Conservation (phyloP, 495 filamentous ascomycete genomes). For the Lasiosphaeriaceae sp. region DNA sequence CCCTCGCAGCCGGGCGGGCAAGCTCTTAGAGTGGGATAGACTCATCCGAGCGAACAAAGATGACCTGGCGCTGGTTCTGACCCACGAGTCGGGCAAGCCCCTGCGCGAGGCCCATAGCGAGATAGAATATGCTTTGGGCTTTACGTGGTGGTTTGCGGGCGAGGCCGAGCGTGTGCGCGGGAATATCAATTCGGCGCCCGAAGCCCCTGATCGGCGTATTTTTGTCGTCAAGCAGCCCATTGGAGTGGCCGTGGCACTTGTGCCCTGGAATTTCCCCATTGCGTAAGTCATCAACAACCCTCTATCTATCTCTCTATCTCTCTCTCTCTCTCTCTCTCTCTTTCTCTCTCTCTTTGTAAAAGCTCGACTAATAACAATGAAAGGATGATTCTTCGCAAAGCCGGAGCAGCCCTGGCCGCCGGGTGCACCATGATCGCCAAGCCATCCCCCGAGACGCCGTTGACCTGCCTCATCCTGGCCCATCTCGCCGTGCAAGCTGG, state of each 20-base stretch:
- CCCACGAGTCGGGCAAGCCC: constrained; percentile 56
- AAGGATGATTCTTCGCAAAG: constrained; percentile 37
- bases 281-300: constrained; percentile 20
- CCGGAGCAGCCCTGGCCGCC: constrained; percentile 34
- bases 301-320: too few species aligned
- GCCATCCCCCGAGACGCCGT: constrained; percentile 62
- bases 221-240: constrained; percentile 31
- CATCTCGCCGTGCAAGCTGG: constrained; percentile 57
- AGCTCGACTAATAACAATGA: too few species aligned
- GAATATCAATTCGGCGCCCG: constrained; percentile 44
- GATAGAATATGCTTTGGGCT: constrained; percentile 50
- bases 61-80: constrained; percentile 64
- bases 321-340: too few species aligned
- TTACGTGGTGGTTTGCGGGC: constrained; percentile 60
- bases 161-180: constrained; percentile 55
- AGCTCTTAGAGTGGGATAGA: neutral
- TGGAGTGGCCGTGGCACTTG: constrained; percentile 34
- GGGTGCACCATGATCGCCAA: constrained; percentile 52
- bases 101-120: constrained; percentile 53
- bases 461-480: constrained; percentile 52
- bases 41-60: neutral
- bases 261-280: constrained; percentile 42
- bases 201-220: constrained; percentile 11
- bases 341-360: too few species aligned
- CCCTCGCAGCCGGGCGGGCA: too few species aligned